Evolutionary conservation across 768 basidiomycete species (phyloP).

Genomic region (Boletus reticuloceps): DNA sequence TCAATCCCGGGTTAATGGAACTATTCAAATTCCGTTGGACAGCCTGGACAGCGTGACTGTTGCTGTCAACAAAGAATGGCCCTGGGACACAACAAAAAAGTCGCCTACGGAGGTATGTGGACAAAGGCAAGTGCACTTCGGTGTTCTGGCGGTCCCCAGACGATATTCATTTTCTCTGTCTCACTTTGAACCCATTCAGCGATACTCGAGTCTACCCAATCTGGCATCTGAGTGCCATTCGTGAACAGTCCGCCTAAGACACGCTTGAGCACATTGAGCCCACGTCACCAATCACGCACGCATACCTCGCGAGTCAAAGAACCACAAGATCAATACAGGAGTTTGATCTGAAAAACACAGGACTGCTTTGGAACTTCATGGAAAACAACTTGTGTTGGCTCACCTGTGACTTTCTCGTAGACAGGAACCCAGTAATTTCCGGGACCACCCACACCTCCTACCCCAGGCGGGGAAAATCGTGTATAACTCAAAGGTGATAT

Average conservation of each 20-base stretch:
- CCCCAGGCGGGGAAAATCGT: slow-evolving; percentile 51
- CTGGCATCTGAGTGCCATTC: slow-evolving; percentile 47
- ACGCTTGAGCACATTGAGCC: slow-evolving; percentile 1
- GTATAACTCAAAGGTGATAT: slow-evolving; percentile 63
- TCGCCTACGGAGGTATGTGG: slow-evolving; percentile 68
- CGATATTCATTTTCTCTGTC: slow-evolving; percentile 48
- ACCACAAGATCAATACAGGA: slow-evolving; percentile 63
- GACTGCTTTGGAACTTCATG: neutral
- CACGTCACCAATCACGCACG: neutral
- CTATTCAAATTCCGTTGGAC: slow-evolving; percentile 37
- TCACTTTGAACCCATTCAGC: slow-evolving; percentile 59
- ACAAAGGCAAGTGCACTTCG: slow-evolving; percentile 67
- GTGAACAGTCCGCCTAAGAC: slow-evolving; percentile 47
- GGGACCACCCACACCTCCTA: slow-evolving; percentile 63
- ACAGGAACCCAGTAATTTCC: slow-evolving; percentile 82
- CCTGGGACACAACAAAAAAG: neutral
- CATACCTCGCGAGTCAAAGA: slow-evolving; percentile 73
- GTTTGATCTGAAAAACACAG: slow-evolving; percentile 26
- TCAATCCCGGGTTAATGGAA: slow-evolving; percentile 41
- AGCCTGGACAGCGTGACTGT: slow-evolving; percentile 29
- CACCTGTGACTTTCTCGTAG: slow-evolving; percentile 37
- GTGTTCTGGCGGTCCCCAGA: slow-evolving; percentile 53
- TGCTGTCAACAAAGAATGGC: neutral
- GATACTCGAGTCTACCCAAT: slow-evolving; percentile 69
- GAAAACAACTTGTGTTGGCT: neutral